A percentile compares a stretch with the other conserved stretches of the same genome.
Evolutionary conservation across 805 yeast genomes (phyloP).

Genomic region (Metschnikowia lachancei): DNA sequence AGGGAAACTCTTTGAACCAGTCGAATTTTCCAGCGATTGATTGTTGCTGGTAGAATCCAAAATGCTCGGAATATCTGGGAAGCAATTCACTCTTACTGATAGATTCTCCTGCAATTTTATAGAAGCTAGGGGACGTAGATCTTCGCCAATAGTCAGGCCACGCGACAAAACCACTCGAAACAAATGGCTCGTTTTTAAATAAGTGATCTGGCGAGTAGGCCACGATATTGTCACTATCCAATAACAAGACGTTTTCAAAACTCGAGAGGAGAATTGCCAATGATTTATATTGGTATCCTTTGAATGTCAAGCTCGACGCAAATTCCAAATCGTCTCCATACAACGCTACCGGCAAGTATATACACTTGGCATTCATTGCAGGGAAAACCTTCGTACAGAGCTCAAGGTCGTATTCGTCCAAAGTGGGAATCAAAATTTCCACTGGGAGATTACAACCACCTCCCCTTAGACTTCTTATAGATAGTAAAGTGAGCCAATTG

Average conservation of each 20-base stretch:
- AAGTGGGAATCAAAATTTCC: conserved; percentile 75
- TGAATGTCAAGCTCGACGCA: conserved; percentile 34
- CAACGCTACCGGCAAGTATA: conserved; percentile 35
- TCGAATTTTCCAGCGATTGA: conserved; percentile 9
- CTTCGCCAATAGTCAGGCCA: conserved; percentile 94
- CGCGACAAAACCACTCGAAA: conserved; percentile 50
- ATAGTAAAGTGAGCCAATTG: conserved; percentile 66
- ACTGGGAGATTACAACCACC: conserved; percentile 70
- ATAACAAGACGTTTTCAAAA: conserved; percentile 65
- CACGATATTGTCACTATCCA: conserved; percentile 79
- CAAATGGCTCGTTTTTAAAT: conserved; percentile 57
- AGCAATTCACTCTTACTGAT: conserved; percentile 28
- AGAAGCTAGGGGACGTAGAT: conserved; percentile 71
- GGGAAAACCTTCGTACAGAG: conserved; percentile 44
- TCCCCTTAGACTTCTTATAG: conserved; percentile 62
- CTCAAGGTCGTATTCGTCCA: conserved; percentile 67
- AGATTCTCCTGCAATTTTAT: conserved; percentile 59
- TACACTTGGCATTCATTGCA: conserved; percentile 38
- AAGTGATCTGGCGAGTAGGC: conserved; percentile 59
- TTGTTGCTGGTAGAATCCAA: conserved; percentile 14
- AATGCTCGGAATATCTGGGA: conserved; percentile 33
- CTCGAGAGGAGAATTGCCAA: conserved; percentile 43
- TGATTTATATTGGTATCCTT: conserved; percentile 45
- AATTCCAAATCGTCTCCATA: conserved; percentile 21
- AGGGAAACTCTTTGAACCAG: conserved; percentile 33